phyloP scores from a whole-genome alignment of 768 basidiomycete species.

The Leccinum olivaceopallidum region DNA sequence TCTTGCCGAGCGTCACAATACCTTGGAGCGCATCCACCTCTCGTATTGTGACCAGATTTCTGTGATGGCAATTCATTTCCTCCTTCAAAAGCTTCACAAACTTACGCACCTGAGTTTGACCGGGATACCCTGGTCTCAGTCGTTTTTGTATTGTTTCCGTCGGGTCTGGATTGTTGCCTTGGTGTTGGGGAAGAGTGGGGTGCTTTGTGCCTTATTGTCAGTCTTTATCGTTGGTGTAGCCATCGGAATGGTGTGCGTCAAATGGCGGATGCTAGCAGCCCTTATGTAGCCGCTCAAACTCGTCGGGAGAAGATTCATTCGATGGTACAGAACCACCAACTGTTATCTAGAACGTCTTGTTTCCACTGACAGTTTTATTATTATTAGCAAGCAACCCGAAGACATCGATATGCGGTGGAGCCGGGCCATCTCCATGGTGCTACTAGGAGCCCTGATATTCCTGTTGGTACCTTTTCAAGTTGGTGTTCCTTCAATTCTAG shows the following conservation, averaged over 20 bases:
- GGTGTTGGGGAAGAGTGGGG: constrained; percentile 55
- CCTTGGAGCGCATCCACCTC: constrained; percentile 93
- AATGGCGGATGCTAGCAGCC: constrained; percentile 54
- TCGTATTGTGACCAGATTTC: constrained; percentile 97
- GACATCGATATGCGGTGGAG: constrained; percentile 39
- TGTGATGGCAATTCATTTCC: constrained; percentile 86
- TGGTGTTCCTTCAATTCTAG: constrained; percentile 80
- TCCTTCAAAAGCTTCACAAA: constrained; percentile 85
- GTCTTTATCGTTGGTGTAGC: constrained; percentile 57
- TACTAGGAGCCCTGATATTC: constrained; percentile 53
- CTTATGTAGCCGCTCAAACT: constrained; percentile 48
- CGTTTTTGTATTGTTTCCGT: constrained; percentile 52
- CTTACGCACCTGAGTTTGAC: constrained; percentile 95
- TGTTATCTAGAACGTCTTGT: too few relatives aligned
- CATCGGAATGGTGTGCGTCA: constrained; percentile 62
- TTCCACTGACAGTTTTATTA: too few relatives aligned
- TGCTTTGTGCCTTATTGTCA: constrained; percentile 44
- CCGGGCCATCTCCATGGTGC: constrained; percentile 53
- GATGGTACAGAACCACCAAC: constrained; percentile 14
- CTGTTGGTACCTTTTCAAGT: constrained; percentile 88
- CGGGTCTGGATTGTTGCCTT: constrained; percentile 53
- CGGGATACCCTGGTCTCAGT: constrained; percentile 74
- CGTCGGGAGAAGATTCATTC: constrained; percentile 9
- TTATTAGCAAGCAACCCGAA: too few relatives aligned
- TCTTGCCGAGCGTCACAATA: constrained; percentile 79